Percentiles rank a stretch among this genome's conserved stretches.
Evolutionary conservation across 257 asterid species (phyloP).

Genomic region (Anisodus acutangulus): DNA sequence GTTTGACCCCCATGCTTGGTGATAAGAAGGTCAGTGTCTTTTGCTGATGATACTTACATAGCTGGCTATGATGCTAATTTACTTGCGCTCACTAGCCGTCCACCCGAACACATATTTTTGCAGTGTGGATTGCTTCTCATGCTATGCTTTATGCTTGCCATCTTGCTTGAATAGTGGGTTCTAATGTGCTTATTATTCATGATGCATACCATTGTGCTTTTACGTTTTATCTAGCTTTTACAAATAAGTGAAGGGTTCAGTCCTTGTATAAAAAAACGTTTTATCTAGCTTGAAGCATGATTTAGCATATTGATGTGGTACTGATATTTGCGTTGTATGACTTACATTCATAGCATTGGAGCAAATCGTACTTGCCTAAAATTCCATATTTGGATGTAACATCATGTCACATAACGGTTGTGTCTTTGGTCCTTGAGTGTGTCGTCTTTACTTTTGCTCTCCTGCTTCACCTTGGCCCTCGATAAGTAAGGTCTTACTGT

Average conservation of each 20-base stretch:
- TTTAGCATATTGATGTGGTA: conserved; percentile 4
- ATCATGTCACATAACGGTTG: neutral
- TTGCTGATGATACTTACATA: neutral
- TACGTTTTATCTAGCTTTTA: neutral
- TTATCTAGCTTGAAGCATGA: neutral
- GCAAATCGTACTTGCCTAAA: neutral
- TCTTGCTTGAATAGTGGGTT: neutral
- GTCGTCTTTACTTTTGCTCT: neutral
- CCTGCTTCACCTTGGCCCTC: neutral
- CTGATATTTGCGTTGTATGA: neutral
- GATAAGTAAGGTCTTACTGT: neutral
- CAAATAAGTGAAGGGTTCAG: too few relatives aligned
- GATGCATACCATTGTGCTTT: conserved; percentile 3
- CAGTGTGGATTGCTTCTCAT: conserved; percentile 14
- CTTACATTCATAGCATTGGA: neutral
- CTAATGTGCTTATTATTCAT: neutral
- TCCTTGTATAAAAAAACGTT: neutral
- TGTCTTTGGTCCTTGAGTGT: neutral
- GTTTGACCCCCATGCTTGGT: conserved; percentile 97
- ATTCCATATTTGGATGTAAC: neutral
- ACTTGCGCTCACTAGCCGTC: neutral
- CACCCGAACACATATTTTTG: neutral
- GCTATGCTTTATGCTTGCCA: neutral
- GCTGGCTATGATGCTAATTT: neutral
- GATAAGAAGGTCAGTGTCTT: conserved; percentile 71